Evolutionary conservation across 2,329 filamentous ascomycete genomes (phyloP), one percentile per base, ranked within the genome.

Genomic region (Aulographum hederae): DNA sequence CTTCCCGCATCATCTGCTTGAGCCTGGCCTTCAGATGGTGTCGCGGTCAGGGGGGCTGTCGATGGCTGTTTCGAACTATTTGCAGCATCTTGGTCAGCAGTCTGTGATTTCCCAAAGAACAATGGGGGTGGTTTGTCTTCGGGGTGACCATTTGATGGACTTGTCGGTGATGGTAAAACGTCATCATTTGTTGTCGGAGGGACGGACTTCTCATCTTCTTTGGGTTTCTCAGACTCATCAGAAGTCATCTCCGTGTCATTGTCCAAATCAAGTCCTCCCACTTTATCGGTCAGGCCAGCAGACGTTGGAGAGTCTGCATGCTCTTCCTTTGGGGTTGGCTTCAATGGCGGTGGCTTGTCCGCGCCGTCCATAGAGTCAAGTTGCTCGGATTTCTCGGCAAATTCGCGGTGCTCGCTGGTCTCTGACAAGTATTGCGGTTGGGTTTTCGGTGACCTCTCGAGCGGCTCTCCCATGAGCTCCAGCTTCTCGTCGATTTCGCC

Each of bases 181-280:
- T 10, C n/a, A n/a, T n/a, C n/a, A n/a, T n/a, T n/a, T n/a, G n/a
- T n/a, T n/a, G n/a, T n/a, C n/a, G n/a, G n/a, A n/a, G n/a, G n/a
- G n/a, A n/a, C n/a, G n/a, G 5, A 8, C 8, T 25, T 25, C 21
- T 25, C 21, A 25, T 25, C 21, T 25, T 25, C 21, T 25, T 25
- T 25, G n/a, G n/a, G n/a, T 28, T 28, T 8, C 27, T 10, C 6
- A 8, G 8, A 26, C 6, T 31, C 29, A 18, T 18, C 14, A 8
- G 8, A 10, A 10, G 14, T 42, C 53, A 65, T 65, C 4, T 65
- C 50, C 28, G 65, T 67, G 37, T 69, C 64, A 19, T 67, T 67
- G 30, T 68, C 65, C 13, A 78, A 61, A 13, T 69, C 62, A 6
- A 86, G 61, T 17, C 56, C 57, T 33, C 60, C 53, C 11, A 73